A percentile compares a stretch with the other conserved stretches of the same genome.
phyloP scores from a whole-genome alignment of 169 alveolate genomes.

The Eimeria praecox region DNA sequence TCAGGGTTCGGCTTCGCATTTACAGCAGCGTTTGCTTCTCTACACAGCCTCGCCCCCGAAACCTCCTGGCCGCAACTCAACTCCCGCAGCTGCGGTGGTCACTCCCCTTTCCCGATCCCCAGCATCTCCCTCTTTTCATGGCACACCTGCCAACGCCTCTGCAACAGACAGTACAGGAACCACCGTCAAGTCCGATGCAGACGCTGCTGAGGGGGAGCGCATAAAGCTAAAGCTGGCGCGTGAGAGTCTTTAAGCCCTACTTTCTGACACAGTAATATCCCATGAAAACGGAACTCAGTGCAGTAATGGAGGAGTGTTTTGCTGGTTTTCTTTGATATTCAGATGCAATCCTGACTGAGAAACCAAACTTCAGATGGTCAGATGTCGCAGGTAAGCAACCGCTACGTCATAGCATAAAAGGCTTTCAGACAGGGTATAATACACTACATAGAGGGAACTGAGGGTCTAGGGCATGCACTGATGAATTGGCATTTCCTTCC shows the following conservation, averaged over 20 bases:
- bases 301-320: not conserved
- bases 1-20: not conserved
- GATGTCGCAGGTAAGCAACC: conserved; percentile 91
- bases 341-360: conserved; percentile 88
- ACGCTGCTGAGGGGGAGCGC: conserved; percentile 79
- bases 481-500: not conserved
- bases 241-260: not conserved
- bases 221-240: conserved; percentile 77
- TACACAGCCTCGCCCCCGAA: conserved; percentile 31
- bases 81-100: not conserved
- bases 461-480: not conserved
- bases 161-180: not conserved
- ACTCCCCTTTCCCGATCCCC: conserved; percentile 46
- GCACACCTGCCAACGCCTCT: conserved; percentile 57
- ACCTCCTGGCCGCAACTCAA: not conserved
- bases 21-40: conserved; percentile 45
- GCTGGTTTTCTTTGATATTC: not conserved
- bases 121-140: conserved; percentile 34
- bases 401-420: not conserved
- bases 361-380: conserved; percentile 94
- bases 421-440: not conserved
- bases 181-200: conserved; percentile 75
- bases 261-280: not conserved
- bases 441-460: not conserved
- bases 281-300: not conserved